Base-by-base conservation (phyloP, 2,329 filamentous ascomycete genomes). In the Penicillium brevicompactum region DNA sequence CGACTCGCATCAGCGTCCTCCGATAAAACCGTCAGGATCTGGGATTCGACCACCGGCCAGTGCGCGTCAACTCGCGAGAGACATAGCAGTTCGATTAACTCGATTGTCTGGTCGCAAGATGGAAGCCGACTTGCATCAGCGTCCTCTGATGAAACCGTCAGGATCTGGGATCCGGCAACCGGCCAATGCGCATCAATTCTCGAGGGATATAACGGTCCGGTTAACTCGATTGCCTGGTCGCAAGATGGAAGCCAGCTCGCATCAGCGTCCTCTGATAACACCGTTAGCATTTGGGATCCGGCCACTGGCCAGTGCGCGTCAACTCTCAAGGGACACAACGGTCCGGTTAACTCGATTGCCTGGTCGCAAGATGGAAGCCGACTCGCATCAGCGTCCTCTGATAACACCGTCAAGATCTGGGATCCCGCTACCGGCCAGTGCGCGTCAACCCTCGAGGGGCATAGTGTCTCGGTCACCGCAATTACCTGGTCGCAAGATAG, bases 101-200 rank as follows among this genome's bases (percentile, higher is more conserved):
- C 49, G 21, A 58, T 71, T 46, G 61, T 58, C 32, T 72, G 67
- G 55, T 69, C 65, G 11, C 53, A 43, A 30, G 61, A 70, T 51
- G 51, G 61, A 34, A 58, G 55, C 22, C 52, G 48, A 30, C 44
- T 71, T 6, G 65, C 62, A 30, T 70, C 67, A 16, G 55, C 21
- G 22, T 69, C 65, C 1, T 1, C 38, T 8, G 64, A 72, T 53
- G 46, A 54, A 0, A 69, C 59, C 5, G 43, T 69, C 21, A 59
- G 53, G 44, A 51, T 71, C 22, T 71, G 62, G 68, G 57, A 70
- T 56, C 41, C 94, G 7, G 40, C 24, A 5, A 57, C 51, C 13
- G 40, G 63, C 45, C 27, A 58, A 21, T 45, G 57, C 22, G 43
- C 60, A 9, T 58, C 53, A 16, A 53, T 16, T 11, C 45, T 49